Conservation (phyloP, 2,329 filamentous ascomycete species). For the Epichloe brachyelytri region DNA sequence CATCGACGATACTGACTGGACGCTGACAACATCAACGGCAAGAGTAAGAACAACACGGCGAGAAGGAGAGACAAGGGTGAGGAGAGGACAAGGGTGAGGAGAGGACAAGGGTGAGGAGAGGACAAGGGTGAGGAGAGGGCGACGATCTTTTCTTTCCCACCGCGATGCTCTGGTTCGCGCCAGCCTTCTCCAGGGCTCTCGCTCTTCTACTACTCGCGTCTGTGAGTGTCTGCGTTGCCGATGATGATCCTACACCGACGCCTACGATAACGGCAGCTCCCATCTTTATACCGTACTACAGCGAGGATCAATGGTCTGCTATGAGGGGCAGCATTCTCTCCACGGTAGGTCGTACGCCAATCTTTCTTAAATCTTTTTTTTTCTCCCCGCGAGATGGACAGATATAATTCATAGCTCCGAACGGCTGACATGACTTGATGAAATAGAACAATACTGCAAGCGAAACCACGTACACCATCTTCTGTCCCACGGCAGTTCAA, state of each 20-base stretch:
- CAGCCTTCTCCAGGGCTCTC: slow-evolving; percentile 1
- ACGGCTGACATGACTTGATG: not conserved
- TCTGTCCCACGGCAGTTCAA: slow-evolving; percentile 30
- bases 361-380: not conserved
- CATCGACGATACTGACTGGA: not conserved
- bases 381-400: not conserved
- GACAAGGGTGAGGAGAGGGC: not conserved
- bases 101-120: too few relatives aligned
- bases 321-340: slow-evolving; percentile 33
- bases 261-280: slow-evolving; percentile 27
- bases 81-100: too few relatives aligned
- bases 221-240: slow-evolving; percentile 1
- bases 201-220: slow-evolving; percentile 11
- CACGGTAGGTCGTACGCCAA: slow-evolving; percentile 20
- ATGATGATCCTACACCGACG: slow-evolving; percentile 7
- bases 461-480: slow-evolving; percentile 35
- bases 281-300: slow-evolving; percentile 32
- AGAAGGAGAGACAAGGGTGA: not conserved
- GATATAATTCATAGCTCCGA: not conserved
- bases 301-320: slow-evolving; percentile 27
- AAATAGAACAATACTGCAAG: slow-evolving; percentile 21
- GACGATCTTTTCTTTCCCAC: not conserved
- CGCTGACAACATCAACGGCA: not conserved
- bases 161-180: not conserved
- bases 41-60: not conserved